phyloP scores from a whole-genome alignment of 768 basidiomycete species.

The Auriscalpium microsporum region DNA sequence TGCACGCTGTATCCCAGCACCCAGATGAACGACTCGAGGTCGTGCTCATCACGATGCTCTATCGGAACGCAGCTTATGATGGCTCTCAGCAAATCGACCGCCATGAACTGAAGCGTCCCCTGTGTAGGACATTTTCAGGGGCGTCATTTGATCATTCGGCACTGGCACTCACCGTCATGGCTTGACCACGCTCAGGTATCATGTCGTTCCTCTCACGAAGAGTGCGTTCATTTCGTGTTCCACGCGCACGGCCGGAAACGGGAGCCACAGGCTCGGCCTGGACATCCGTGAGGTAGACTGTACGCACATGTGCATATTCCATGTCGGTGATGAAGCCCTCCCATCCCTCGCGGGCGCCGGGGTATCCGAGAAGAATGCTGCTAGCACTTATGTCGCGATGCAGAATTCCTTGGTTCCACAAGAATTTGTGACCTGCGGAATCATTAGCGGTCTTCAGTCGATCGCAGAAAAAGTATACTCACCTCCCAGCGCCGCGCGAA shows the following conservation, averaged over 20 bases:
- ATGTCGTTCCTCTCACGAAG: background rate
- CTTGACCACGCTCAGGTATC: background rate
- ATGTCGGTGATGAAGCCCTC: background rate
- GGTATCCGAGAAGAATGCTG: background rate
- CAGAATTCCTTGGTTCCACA: background rate
- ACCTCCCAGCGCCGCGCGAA: background rate
- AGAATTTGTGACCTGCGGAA: background rate
- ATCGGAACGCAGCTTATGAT: background rate
- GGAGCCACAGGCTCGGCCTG: background rate
- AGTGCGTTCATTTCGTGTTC: background rate
- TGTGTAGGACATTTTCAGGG: background rate
- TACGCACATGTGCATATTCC: background rate
- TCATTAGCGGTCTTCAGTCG: background rate
- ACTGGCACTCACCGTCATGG: background rate
- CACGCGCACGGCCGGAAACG: background rate
- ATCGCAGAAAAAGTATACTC: background rate
- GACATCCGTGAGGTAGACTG: background rate
- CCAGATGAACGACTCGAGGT: slow-evolving; percentile 15
- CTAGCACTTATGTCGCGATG: background rate
- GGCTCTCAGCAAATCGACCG: background rate
- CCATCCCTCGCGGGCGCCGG: background rate
- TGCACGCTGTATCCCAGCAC: background rate
- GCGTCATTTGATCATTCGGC: background rate
- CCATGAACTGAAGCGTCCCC: background rate
- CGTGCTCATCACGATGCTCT: slow-evolving; percentile 2